phyloP scores from a whole-genome alignment of 441 rosid genomes.

The Breynia disticha region DNA sequence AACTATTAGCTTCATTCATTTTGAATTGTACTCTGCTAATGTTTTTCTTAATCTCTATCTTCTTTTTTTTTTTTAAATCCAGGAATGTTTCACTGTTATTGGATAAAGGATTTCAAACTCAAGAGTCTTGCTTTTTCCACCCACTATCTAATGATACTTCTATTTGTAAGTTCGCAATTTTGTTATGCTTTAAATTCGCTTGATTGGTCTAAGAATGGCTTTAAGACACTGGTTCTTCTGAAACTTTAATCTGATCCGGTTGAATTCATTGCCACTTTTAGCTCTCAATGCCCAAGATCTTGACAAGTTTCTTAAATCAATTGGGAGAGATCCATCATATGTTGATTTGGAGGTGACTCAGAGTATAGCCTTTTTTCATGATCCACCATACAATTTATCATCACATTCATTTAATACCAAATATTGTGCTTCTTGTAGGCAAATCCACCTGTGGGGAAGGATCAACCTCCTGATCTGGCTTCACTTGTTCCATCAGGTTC shows the following conservation, averaged over 20 bases:
- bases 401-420: conserved; percentile 5
- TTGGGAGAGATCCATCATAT: conserved; percentile 52
- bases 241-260: not conserved
- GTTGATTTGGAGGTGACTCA: conserved; percentile 61
- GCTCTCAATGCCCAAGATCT: conserved; percentile 53
- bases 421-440: conserved; percentile 33
- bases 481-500: conserved; percentile 57
- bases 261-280: conserved; percentile 18
- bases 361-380: conserved; percentile 9
- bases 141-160: conserved; percentile 76
- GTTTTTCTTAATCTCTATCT: not conserved
- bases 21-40: no score
- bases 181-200: not conserved
- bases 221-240: no score
- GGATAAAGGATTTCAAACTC: conserved; percentile 61
- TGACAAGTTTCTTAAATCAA: conserved; percentile 66
- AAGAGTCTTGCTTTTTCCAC: conserved; percentile 66
- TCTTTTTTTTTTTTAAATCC: conserved; percentile 18
- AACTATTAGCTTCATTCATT: no score
- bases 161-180: conserved; percentile 40
- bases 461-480: conserved; percentile 90
- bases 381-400: conserved; percentile 10
- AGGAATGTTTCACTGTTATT: conserved; percentile 71
- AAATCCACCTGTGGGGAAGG: conserved; percentile 72
- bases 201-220: no score